Base-by-base conservation (phyloP, 2,329 filamentous ascomycete species). In the Cryoendolithus antarcticus region DNA sequence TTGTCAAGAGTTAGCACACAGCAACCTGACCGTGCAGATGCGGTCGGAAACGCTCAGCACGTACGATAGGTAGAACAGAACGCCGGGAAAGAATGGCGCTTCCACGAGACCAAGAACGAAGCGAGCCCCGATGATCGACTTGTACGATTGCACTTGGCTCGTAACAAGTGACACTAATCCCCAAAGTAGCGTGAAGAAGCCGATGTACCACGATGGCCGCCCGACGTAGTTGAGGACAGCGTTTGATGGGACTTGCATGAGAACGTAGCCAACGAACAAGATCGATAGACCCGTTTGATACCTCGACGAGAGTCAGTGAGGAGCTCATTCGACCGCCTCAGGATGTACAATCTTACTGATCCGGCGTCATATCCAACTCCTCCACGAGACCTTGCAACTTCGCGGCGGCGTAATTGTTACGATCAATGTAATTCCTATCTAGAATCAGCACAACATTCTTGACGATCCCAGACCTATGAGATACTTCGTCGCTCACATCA, bases 331-430 rank as follows among this genome's bases (percentile, higher is more conserved):
- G n/a, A n/a, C n/a, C n/a, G n/a, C n/a, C n/a, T n/a, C n/a, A n/a
- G n/a, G n/a, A n/a, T n/a, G n/a, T n/a, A n/a, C n/a, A n/a, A n/a
- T n/a, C n/a, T n/a, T n/a, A n/a, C n/a, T n/a, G n/a, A n/a, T n/a
- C n/a, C n/a, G 72, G 62, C 31, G 58, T 58, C 44, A 82, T 63
- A 2, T 63, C 55, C 13, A 82, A 60, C 37, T 82, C 79, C 6
- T 65, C 63, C 41, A 80, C 72, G 12, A 84, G 62, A 4, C 78
- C 77, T 52, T 75, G 74, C 38, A 83, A 65, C 13, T 74, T 69
- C 1, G 80, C 80, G 1, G 77, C 70, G 2, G 77, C 77, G 45
- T 82, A 80, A 57, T 82, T 72, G 54, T 71, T 72, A 29, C 62
- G 52, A 40, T 58, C 55, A 27, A 58, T 52, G 39, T 56, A 57